Base-by-base conservation (phyloP, 2,329 filamentous ascomycete species). In the Chaetomium globosum region DNA sequence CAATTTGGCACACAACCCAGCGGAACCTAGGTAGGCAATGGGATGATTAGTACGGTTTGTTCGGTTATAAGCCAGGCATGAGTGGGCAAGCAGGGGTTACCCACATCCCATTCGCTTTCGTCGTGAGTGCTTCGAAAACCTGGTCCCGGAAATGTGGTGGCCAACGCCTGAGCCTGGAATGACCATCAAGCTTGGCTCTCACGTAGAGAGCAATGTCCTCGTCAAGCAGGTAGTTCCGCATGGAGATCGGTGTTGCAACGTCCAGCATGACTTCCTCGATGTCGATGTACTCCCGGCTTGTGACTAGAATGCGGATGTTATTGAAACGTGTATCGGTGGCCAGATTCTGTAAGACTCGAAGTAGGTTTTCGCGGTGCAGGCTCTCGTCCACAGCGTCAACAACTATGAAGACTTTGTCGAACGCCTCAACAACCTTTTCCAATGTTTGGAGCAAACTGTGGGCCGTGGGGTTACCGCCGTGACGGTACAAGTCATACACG, bases 381-480 rank as follows among this genome's bases (percentile, higher is more conserved):
- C 74, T 76, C 61, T 76, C 75, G 49, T 76, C 75, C 6, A 75
- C 68, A 1, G 74, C 74, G 54, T 76, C 74, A 6, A 76, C 59
- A 9, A 75, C 62, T 1, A 77, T 31, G 36, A 72, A 74, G 7
- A 65, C 55, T 16, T 19, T 51, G 30, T 52, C 43, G 23, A 60
- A 56, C 0, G 21, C 13, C 12, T 31, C 30, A 8, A 39, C 31
- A 73, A 70, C 16, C 63, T 70, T 4, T 21, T 43, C 57, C 69
- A 71, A 31, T 48, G 43, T 28, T 8, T 6, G 7, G 13, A 60
- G 52, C 12, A 57, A 30, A 30, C 8, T 31, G 10, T 16, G 30
- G 12, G 28, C 8, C 23, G 33, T 58, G 6, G 58, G 63, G 9
- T 26, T 51, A 1, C 58, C 30, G 16, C 64, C 64, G 4, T 19